Evolutionary conservation across 2,329 filamentous ascomycete species (phyloP).

Genomic region (Pseudocercospora vitis): DNA sequence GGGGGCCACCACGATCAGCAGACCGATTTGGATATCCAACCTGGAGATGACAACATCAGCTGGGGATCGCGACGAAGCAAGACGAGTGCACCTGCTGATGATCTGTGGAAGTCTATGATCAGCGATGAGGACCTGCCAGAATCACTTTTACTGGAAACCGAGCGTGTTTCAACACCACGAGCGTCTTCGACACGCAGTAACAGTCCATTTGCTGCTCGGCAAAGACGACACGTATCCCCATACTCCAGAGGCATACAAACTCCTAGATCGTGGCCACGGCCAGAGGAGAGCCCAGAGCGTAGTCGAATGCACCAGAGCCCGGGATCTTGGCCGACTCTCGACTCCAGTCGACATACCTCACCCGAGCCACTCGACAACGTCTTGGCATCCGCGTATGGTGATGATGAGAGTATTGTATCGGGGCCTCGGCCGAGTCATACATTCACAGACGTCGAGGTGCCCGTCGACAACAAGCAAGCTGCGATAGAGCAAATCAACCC

Average conservation of each 20-base stretch:
- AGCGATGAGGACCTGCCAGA: conserved; percentile 35
- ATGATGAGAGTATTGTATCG: not conserved
- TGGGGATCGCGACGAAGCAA: conserved; percentile 38
- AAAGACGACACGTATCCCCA: conserved; percentile 28
- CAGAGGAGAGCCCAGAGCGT: conserved; percentile 26
- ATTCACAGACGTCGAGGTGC: not conserved
- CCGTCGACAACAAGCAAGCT: conserved; percentile 28
- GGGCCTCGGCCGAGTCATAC: not conserved
- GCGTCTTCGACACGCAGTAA: conserved; percentile 21
- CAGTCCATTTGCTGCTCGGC: conserved; percentile 23
- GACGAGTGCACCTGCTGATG: conserved; percentile 26
- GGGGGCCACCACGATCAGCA: conserved; percentile 8
- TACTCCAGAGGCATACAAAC: conserved; percentile 27
- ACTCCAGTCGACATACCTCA: conserved; percentile 24
- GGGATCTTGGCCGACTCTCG: conserved; percentile 31
- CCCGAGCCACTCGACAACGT: conserved; percentile 28
- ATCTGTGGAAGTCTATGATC: conserved; percentile 38
- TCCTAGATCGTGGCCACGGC: conserved; percentile 35
- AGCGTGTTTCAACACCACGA: conserved; percentile 18
- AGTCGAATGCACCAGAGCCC: conserved; percentile 22
- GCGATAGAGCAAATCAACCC: conserved; percentile 21
- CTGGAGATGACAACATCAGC: conserved; percentile 41
- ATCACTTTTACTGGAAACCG: conserved; percentile 27
- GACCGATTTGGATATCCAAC: conserved; percentile 34
- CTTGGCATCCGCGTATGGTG: conserved; percentile 9